These are phyloP conservation scores for Cajanus cajan DNA, from an alignment of 306 rosid genomes.

Conservation along the genomic window DNA sequence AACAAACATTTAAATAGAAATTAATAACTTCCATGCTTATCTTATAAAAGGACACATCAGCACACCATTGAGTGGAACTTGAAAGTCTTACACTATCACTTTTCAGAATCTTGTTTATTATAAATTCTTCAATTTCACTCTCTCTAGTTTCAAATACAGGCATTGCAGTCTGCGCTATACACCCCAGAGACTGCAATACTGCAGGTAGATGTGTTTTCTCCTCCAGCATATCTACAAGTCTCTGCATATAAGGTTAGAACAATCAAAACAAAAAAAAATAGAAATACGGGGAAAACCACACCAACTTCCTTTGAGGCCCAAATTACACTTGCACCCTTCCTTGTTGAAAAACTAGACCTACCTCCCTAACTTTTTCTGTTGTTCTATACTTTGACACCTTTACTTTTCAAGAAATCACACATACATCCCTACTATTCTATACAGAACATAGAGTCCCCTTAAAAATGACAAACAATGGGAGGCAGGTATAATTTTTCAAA, in stretches of 20 bases:
- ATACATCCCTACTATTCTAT: background rate
- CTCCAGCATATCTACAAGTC: conserved; percentile 95
- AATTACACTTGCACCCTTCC: conserved; percentile 5
- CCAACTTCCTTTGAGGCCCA: background rate
- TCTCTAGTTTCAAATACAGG: conserved; percentile 98
- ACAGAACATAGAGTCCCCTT: background rate
- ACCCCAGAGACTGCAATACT: conserved; percentile 91
- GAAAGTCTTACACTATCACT: conserved; percentile 61
- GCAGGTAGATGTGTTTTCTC: conserved; percentile 93
- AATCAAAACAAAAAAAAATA: conserved; percentile 26
- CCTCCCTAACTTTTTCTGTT: background rate
- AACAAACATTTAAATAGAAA: conserved; percentile 35
- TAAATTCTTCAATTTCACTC: conserved; percentile 81
- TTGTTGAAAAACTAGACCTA: background rate
- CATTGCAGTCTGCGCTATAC: conserved; percentile 98
- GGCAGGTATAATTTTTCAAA: conserved; percentile 16
- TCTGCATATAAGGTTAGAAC: conserved; percentile 53
- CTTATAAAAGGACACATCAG: conserved; percentile 22
- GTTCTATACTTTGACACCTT: background rate
- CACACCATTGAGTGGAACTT: conserved; percentile 9
- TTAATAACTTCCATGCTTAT: conserved; percentile 25
- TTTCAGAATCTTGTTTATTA: conserved; percentile 76
- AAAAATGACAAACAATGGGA: conserved; percentile 8
- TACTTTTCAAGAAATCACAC: conserved; percentile 2
- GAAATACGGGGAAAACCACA: conserved; percentile 1